A percentile compares a stretch with the other conserved stretches of the same genome.
These are phyloP conservation scores for Cenchrus purpureus DNA, from an alignment of 176 grass and related monocot species.

Conservation along the genomic window DNA sequence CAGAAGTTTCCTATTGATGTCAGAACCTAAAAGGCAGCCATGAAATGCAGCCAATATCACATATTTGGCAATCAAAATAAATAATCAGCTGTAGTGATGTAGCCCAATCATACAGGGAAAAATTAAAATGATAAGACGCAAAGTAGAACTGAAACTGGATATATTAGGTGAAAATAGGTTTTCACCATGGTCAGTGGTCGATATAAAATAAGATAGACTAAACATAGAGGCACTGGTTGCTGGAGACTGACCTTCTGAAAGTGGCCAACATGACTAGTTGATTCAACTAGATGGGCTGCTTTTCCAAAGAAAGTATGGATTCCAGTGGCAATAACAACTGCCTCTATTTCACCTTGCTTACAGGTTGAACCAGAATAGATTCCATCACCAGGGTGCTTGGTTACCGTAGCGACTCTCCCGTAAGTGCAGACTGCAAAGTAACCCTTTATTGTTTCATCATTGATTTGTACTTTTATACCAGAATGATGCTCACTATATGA, in stretches of 20 bases:
- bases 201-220: background rate
- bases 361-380: constrained; percentile 78
- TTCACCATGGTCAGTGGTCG: background rate
- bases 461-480: background rate
- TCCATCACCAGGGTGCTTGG: constrained; percentile 64
- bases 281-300: constrained; percentile 77
- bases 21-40: constrained; percentile 58
- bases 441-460: constrained; percentile 3
- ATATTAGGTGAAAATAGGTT: background rate
- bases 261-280: constrained; percentile 72
- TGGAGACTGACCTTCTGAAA: constrained; percentile 64
- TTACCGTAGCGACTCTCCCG: constrained; percentile 70
- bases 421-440: constrained; percentile 67
- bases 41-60: constrained; percentile 16
- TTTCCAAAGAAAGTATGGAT: constrained; percentile 84
- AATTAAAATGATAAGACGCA: background rate
- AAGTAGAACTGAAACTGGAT: background rate
- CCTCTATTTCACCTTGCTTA: constrained; percentile 83
- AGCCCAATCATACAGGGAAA: background rate
- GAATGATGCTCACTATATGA: background rate
- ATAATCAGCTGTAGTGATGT: constrained; percentile 19
- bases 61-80: background rate
- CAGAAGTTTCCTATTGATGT: constrained; percentile 83
- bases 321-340: constrained; percentile 80
- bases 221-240: constrained; percentile 2